Evolutionary conservation across 805 yeast genomes (phyloP).

Genomic region (Pichia membranifaciens): DNA sequence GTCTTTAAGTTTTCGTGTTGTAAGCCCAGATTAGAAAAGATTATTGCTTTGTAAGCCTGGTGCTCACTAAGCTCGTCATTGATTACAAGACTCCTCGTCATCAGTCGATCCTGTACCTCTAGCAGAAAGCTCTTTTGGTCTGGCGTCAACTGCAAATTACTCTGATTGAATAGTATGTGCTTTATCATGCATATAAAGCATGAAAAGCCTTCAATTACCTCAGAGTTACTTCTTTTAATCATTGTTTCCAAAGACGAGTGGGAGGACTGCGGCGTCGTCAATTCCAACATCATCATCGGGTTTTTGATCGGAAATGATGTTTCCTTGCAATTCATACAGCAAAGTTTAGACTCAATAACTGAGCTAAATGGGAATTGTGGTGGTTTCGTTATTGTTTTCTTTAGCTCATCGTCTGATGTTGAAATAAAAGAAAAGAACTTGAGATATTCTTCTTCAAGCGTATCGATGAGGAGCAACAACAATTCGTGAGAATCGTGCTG

Average conservation of each 20-base stretch:
- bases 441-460: slow-evolving; percentile 59
- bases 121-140: slow-evolving; percentile 32
- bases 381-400: slow-evolving; percentile 20
- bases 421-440: slow-evolving; percentile 32
- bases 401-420: slow-evolving; percentile 41
- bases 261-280: slow-evolving; percentile 60
- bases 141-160: slow-evolving; percentile 13
- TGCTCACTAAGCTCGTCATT: slow-evolving; percentile 56
- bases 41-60: slow-evolving; percentile 40
- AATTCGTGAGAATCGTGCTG: slow-evolving; percentile 97
- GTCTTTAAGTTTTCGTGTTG: slow-evolving; percentile 39
- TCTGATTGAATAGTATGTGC: slow-evolving; percentile 14
- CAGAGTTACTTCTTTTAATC: slow-evolving; percentile 51
- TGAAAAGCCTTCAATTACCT: slow-evolving; percentile 72
- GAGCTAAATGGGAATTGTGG: slow-evolving; percentile 78
- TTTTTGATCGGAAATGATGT: slow-evolving; percentile 53
- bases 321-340: slow-evolving; percentile 62
- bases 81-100: slow-evolving; percentile 39
- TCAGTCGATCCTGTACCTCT: slow-evolving; percentile 30
- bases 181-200: slow-evolving; percentile 65
- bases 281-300: slow-evolving; percentile 65
- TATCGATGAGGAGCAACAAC: slow-evolving; percentile 73
- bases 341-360: slow-evolving; percentile 54
- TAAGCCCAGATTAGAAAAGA: slow-evolving; percentile 36
- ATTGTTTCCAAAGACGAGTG: slow-evolving; percentile 41